Base-by-base conservation (phyloP, 495 filamentous ascomycete species). In the Parmelia sp. region DNA sequence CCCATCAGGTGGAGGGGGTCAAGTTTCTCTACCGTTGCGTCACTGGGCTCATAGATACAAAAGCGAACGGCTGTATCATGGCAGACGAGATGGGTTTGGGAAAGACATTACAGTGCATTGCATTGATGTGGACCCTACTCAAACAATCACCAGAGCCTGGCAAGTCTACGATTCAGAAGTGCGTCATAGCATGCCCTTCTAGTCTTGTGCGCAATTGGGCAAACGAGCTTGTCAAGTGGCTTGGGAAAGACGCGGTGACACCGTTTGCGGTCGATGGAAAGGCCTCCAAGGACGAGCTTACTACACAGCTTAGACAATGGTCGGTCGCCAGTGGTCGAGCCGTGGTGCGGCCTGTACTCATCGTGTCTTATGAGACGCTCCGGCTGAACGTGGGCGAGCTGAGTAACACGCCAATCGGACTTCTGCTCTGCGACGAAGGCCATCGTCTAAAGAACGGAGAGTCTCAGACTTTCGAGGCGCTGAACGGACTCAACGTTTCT, bases 371-470 rank as follows among this genome's bases (percentile, higher is more conserved):
- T 71, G 94, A 99, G 72, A 97, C 95, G 1, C 81, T 99, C 8
- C 88, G 94, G 27, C 77, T 97, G 59, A 92, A 99, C 66, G 88
- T 90, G 11, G 89, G 91, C n/a, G 87, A 93, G 67, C 82, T 99
- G 49, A 89, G 86, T 59, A 85, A 91, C 62, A 89, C 88, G 3
- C 87, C 87, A 3, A 97, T 99, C 68, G 94, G 94, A 9, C 78
- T 99, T 14, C 86, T 99, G 72, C 83, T 99, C n/a, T 97, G 94
- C 72, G 94, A 99, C 68, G 94, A 99, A 76, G 94, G 94, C 2
- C 94, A 99, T 81, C 88, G 94, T n/a, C 76, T 99, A 47, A 99
- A 99, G 73, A 99, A 99, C 69, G 92, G 91, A 65, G 95, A 99
- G 68, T 94, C 88, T 59, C 90, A 94, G 74, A 96, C 92, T 0